Evolutionary conservation across 2,329 filamentous ascomycete genomes (phyloP).

Genomic region (Beauveria brongniartii): DNA sequence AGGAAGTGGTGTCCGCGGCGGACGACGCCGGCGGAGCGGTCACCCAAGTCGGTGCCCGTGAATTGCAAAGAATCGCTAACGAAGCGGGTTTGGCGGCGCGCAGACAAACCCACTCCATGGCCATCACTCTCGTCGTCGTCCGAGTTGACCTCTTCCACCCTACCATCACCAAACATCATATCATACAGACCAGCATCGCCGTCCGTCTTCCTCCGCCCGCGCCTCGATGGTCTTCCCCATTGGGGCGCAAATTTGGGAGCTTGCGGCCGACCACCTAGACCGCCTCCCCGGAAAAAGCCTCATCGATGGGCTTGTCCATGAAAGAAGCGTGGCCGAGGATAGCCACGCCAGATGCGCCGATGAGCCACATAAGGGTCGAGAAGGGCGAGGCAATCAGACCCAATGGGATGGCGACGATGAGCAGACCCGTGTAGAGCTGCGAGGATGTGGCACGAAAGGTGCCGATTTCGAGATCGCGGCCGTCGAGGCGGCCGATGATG

Average conservation of each 20-base stretch:
- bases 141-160: constrained; percentile 61
- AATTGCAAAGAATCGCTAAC: constrained; percentile 53
- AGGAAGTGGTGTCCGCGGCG: constrained; percentile 31
- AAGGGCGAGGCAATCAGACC: constrained; percentile 81
- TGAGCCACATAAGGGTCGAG: constrained; percentile 82
- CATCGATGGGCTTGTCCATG: constrained; percentile 98
- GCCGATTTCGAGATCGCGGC: constrained; percentile 80
- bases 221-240: constrained; percentile 99
- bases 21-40: constrained; percentile 27
- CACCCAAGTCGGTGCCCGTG: constrained; percentile 50
- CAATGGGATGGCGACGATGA: constrained; percentile 75
- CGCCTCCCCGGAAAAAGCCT: constrained; percentile 99
- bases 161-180: constrained; percentile 25
- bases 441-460: constrained; percentile 76
- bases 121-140: constrained; percentile 48
- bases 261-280: constrained; percentile 99
- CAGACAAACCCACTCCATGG: constrained; percentile 45
- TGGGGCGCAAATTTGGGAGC: constrained; percentile 88
- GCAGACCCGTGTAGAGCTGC: constrained; percentile 85
- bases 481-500: constrained; percentile 83
- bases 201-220: constrained; percentile 58
- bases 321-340: constrained; percentile 92
- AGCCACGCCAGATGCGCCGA: constrained; percentile 87
- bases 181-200: constrained; percentile 34
- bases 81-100: constrained; percentile 40